Conservation (phyloP, 192 early-diverging fungal species). For the Podila clonocystis region DNA sequence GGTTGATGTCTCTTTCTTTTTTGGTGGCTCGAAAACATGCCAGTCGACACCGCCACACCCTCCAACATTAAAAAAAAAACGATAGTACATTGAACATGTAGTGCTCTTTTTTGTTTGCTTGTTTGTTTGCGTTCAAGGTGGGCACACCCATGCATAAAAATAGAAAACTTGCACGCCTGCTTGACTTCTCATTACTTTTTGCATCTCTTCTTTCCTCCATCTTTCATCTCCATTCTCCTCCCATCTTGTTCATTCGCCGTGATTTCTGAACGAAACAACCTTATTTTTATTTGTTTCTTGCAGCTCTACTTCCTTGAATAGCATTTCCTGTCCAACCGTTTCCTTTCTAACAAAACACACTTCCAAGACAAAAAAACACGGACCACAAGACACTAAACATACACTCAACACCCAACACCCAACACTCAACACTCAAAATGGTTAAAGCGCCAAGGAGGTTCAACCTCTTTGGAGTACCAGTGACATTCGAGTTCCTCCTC, state of each 20-base stretch:
- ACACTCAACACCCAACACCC: background rate
- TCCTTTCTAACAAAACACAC: too few species aligned
- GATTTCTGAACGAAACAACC: background rate
- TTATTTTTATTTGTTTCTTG: background rate
- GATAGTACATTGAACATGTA: too few species aligned
- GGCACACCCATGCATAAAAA: too few species aligned
- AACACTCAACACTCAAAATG: background rate
- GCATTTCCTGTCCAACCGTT: too few species aligned
- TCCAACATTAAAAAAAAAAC: too few species aligned
- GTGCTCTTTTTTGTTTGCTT: too few species aligned
- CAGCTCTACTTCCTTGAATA: too few species aligned
- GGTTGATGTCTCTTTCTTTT: too few species aligned
- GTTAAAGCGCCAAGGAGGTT: slow-evolving; percentile 4
- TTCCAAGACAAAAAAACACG: too few species aligned
- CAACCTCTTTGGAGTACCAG: slow-evolving; percentile 23
- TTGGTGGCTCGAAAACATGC: too few species aligned
- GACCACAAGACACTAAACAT: background rate
- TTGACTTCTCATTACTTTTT: background rate
- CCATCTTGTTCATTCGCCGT: background rate
- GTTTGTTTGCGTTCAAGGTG: too few species aligned
- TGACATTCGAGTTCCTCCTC: slow-evolving; percentile 29
- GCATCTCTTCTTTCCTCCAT: background rate
- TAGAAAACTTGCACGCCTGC: background rate
- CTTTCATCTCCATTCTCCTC: background rate
- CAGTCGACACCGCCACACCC: too few species aligned